Conservation (phyloP, 441 rosid genomes). For the Croton laevigatus region DNA sequence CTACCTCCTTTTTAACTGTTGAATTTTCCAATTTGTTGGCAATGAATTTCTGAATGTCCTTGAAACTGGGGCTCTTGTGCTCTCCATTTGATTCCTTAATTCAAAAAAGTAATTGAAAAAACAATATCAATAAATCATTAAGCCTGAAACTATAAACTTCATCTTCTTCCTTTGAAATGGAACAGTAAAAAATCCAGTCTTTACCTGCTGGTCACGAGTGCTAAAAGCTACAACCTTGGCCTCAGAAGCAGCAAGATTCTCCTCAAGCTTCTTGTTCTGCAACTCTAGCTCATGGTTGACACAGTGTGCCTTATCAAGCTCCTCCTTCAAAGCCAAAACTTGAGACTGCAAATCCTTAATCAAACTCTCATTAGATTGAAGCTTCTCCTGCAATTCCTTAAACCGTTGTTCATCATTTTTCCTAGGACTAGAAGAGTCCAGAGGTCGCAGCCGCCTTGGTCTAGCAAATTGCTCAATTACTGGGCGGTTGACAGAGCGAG, state of each 20-base stretch:
- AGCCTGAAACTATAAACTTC: not conserved
- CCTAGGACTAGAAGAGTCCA: conserved; percentile 21
- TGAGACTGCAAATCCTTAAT: conserved; percentile 58
- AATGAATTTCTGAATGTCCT: conserved; percentile 66
- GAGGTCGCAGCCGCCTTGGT: conserved; percentile 42
- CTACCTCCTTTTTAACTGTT: conserved; percentile 38
- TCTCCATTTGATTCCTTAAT: conserved; percentile 43
- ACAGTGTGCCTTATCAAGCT: conserved; percentile 52
- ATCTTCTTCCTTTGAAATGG: not conserved
- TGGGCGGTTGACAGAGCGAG: conserved; percentile 36
- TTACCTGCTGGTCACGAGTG: conserved; percentile 47
- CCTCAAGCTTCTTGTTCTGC: conserved; percentile 53
- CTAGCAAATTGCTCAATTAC: conserved; percentile 49
- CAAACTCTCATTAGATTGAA: conserved; percentile 43
- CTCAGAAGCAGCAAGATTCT: conserved; percentile 64
- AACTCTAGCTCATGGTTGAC: conserved; percentile 51
- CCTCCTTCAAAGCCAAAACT: conserved; percentile 48
- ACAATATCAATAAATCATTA: not conserved
- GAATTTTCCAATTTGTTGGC: conserved; percentile 64
- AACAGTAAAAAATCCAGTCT: not conserved
- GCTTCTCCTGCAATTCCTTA: conserved; percentile 52
- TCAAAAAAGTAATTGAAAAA: not conserved
- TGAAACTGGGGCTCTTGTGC: conserved; percentile 50
- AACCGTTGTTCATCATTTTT: conserved; percentile 35
- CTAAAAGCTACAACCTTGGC: conserved; percentile 48